Percentiles rank a stretch among this genome's conserved stretches.
Evolutionary conservation across 129 eudicot genomes (phyloP).

Genomic region (Helichrysum umbraculigerum): DNA sequence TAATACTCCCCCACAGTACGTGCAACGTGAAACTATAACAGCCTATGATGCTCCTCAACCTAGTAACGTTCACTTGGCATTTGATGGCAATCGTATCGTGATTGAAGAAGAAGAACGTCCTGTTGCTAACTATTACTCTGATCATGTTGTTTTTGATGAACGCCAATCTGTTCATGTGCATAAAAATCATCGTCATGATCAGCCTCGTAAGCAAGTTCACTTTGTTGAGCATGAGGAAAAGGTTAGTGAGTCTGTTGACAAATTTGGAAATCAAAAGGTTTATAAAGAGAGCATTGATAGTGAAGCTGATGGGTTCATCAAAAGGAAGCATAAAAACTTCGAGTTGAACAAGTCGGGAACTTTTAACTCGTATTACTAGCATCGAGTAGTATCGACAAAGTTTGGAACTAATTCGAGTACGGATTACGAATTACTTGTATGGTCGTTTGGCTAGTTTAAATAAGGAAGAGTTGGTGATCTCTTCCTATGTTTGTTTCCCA

Average conservation of each 20-base stretch:
- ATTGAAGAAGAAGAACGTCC: background rate
- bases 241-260: constrained; percentile 27
- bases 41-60: constrained; percentile 26
- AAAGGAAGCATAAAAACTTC: constrained; percentile 54
- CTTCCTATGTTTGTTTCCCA: constrained; percentile 1
- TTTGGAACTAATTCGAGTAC: background rate
- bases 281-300: constrained; percentile 39
- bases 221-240: constrained; percentile 39
- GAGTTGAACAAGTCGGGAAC: constrained; percentile 42
- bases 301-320: constrained; percentile 62
- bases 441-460: constrained; percentile 2
- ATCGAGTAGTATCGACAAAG: background rate
- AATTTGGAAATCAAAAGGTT: constrained; percentile 27
- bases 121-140: constrained; percentile 15
- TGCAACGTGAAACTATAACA: background rate
- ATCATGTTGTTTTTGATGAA: constrained; percentile 14
- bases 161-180: constrained; percentile 10
- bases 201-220: constrained; percentile 55
- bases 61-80: constrained; percentile 10
- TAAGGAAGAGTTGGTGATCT: constrained; percentile 2
- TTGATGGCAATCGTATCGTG: constrained; percentile 10
- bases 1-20: constrained; percentile 22
- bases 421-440: constrained; percentile 7
- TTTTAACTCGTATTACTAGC: constrained; percentile 29
- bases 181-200: constrained; percentile 12